A percentile compares a stretch with the other conserved stretches of the same genome.
Conservation (phyloP, 768 basidiomycete species). For the Lactifluus volemus region DNA sequence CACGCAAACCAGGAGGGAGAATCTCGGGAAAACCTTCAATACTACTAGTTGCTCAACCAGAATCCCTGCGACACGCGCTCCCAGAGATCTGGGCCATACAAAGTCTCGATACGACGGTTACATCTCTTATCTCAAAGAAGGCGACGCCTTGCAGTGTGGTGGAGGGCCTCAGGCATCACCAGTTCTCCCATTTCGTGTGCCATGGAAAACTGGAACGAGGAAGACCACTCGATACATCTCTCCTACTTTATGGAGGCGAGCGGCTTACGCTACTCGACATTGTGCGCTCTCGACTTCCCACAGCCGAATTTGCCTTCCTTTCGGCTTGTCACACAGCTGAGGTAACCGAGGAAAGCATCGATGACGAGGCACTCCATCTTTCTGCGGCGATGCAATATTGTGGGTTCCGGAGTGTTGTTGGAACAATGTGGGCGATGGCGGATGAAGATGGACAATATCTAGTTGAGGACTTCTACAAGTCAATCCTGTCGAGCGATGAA, state of each 20-base stretch:
- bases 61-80: not conserved
- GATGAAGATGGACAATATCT: constrained; percentile 7
- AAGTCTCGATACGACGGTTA: not conserved
- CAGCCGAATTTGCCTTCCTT: constrained; percentile 10
- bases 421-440: constrained; percentile 13
- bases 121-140: not conserved
- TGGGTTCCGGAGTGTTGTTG: constrained; percentile 15
- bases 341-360: not conserved
- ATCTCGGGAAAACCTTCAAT: not conserved
- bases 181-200: constrained; percentile 3
- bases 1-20: not conserved
- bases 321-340: constrained; percentile 15
- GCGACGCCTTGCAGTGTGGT: not conserved
- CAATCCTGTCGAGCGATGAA: not conserved
- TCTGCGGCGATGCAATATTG: constrained; percentile 10
- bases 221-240: not conserved
- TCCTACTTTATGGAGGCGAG: not conserved
- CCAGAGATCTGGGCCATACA: not conserved
- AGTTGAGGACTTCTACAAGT: not conserved
- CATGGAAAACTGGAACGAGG: constrained; percentile 3
- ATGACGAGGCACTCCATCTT: constrained; percentile 15
- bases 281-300: not conserved
- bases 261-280: constrained; percentile 1
- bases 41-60: not conserved
- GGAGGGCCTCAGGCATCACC: not conserved